These are phyloP conservation scores for Salicornia ramosissima DNA, from an alignment of 148 eudicot genomes.

Conservation along the genomic window DNA sequence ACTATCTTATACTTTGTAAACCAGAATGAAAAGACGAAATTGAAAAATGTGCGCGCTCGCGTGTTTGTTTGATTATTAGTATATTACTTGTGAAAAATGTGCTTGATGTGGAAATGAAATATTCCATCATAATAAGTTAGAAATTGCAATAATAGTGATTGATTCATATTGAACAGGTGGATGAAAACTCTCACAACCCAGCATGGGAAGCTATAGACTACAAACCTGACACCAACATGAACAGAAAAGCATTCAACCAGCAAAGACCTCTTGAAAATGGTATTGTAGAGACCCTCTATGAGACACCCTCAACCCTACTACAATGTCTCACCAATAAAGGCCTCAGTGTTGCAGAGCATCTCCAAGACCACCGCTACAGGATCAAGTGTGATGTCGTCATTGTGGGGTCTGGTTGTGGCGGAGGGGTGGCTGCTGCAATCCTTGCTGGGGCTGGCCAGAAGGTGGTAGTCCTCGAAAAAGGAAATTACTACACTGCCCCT, in stretches of 20 bases:
- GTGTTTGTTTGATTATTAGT: too few relatives aligned
- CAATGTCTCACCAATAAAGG: constrained; percentile 42
- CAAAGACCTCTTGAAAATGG: constrained; percentile 53
- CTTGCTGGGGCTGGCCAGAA: constrained; percentile 56
- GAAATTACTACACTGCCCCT: constrained; percentile 45
- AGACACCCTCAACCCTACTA: constrained; percentile 31
- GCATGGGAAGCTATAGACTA: constrained; percentile 68
- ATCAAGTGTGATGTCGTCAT: constrained; percentile 58
- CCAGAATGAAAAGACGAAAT: too few relatives aligned
- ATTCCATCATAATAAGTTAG: not conserved
- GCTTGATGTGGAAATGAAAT: not conserved
- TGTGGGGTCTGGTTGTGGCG: constrained; percentile 69
- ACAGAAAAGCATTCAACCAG: constrained; percentile 7
- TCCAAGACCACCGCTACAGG: constrained; percentile 25
- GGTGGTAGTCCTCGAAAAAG: constrained; percentile 64
- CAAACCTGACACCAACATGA: constrained; percentile 26
- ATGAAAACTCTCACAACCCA: constrained; percentile 42
- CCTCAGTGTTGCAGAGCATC: constrained; percentile 38
- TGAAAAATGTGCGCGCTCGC: too few relatives aligned
- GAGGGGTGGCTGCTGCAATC: constrained; percentile 65
- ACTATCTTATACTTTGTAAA: too few relatives aligned
- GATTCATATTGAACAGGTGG: constrained; percentile 34
- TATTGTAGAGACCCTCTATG: constrained; percentile 42
- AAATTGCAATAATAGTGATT: not conserved
- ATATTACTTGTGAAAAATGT: not conserved